Evolutionary conservation across 768 basidiomycete species (phyloP), one percentile per base, ranked within the genome.

Genomic region (Phaffia australis): DNA sequence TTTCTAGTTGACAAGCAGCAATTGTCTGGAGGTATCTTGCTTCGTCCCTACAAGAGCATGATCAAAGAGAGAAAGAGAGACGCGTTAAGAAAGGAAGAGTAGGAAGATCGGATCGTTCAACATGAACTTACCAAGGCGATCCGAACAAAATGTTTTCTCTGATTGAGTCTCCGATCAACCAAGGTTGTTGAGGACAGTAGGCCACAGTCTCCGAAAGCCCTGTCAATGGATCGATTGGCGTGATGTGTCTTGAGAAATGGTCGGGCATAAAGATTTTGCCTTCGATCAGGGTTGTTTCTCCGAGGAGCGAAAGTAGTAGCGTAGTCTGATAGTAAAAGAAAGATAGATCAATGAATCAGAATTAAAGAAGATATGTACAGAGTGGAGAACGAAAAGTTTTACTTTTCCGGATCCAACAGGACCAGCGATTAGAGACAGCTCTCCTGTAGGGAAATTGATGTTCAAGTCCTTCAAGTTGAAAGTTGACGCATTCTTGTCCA

Each of bases 1-100:
- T 81, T 25, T 75, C 72, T 25, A 92, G 79, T 1, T 86, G 85
- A 74, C 89, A 91, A 1, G 84, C 87, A 76, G 88, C 84, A 9
- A 94, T 77, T 14, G 89, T 89, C 70, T 82, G 82, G 65, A 82
- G 79, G 72, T 93, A 93, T 9, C 91, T 81, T 63, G 85, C 79
- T 72, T 82, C 84, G 57, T 87, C 82, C 49, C 32, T 48, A 2
- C 32, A n/a, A 42, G 30, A 1, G 0, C 57, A 42, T 18, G 19
- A 35, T 25, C 3, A 32, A 21, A 8, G 16, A 16, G 3, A 29
- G 16, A 11, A 32, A 14, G 30, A 35, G 9, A 21, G 32, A 47
- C 23, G 21, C 9, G 35, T 42, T 42, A 5, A 4, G 11, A 11
- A 4, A 4, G 11, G 11, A 42, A 42, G 35, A 4, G 35, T 11